A percentile compares a stretch with the other conserved stretches of the same genome.
phyloP scores from a whole-genome alignment of 345 rosid species.

The Clarkia xantiana region DNA sequence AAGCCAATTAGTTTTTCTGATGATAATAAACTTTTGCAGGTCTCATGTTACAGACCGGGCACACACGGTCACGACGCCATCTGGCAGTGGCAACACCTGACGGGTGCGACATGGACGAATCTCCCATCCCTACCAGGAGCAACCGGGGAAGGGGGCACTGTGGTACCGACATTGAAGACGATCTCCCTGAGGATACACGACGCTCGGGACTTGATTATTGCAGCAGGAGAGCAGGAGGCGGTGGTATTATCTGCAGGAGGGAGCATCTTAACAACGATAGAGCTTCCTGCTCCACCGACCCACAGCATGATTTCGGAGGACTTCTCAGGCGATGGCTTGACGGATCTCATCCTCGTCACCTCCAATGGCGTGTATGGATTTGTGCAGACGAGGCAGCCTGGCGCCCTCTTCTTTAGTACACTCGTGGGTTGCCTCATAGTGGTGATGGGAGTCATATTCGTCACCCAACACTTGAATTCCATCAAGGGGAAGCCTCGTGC shows the following conservation, averaged over 20 bases:
- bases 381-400: constrained; percentile 93
- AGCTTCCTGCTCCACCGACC: constrained; percentile 79
- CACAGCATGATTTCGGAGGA: constrained; percentile 72
- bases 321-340: constrained; percentile 82
- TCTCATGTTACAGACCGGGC: constrained; percentile 80
- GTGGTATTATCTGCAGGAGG: constrained; percentile 86
- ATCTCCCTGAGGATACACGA: constrained; percentile 61
- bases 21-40: constrained; percentile 25
- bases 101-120: constrained; percentile 93
- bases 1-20: neutral
- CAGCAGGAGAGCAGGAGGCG: constrained; percentile 85
- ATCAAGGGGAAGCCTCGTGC: constrained; percentile 65
- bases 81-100: constrained; percentile 71
- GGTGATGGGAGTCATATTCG: constrained; percentile 86
- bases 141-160: constrained; percentile 46
- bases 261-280: constrained; percentile 49
- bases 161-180: constrained; percentile 75
- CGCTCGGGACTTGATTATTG: constrained; percentile 78
- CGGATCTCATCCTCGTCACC: constrained; percentile 81
- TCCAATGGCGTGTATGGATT: constrained; percentile 81
- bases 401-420: constrained; percentile 96
- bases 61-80: constrained; percentile 62
- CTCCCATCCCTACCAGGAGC: constrained; percentile 85
- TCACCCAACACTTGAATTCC: constrained; percentile 79
- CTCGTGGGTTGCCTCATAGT: constrained; percentile 84